Percentiles rank a stretch among this genome's conserved stretches.
These are phyloP conservation scores for Aspergillus vadensis DNA, from an alignment of 2,329 filamentous ascomycete species.

Conservation along the genomic window DNA sequence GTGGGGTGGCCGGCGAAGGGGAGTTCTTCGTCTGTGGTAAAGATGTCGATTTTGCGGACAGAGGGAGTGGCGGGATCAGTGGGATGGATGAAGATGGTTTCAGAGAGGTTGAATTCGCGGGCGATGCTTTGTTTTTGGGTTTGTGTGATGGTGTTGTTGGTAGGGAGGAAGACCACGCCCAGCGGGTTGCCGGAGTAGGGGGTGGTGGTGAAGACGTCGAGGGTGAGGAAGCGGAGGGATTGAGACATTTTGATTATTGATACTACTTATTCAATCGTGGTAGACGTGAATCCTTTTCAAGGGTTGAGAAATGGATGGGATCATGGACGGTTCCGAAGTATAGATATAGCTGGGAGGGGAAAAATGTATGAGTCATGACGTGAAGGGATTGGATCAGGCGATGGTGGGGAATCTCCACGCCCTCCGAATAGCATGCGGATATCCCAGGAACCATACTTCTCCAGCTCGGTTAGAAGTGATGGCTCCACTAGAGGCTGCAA, in stretches of 20 bases:
- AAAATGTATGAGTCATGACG: neutral
- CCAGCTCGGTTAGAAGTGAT: neutral
- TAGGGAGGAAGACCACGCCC: slow-evolving; percentile 54
- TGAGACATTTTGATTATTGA: neutral
- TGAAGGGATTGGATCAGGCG: neutral
- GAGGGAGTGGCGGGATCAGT: slow-evolving; percentile 13
- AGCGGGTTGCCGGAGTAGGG: slow-evolving; percentile 56
- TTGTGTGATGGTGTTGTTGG: slow-evolving; percentile 42
- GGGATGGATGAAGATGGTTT: slow-evolving; percentile 57
- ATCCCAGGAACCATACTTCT: neutral
- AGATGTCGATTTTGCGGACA: slow-evolving; percentile 53
- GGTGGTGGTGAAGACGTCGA: slow-evolving; percentile 48
- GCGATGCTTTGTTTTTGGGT: slow-evolving; percentile 57
- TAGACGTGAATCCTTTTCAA: neutral
- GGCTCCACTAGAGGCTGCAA: too few relatives aligned
- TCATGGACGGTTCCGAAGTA: neutral
- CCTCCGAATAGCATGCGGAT: neutral
- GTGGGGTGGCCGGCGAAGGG: slow-evolving; percentile 62
- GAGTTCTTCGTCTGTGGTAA: slow-evolving; percentile 53
- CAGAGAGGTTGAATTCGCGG: slow-evolving; percentile 60
- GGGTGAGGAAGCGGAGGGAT: slow-evolving; percentile 12
- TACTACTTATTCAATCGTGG: too few relatives aligned
- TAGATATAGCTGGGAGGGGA: neutral
- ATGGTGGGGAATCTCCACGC: neutral
- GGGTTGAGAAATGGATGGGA: neutral